phyloP scores from a whole-genome alignment of 148 eudicot species.

The Rhododendron ovatum region DNA sequence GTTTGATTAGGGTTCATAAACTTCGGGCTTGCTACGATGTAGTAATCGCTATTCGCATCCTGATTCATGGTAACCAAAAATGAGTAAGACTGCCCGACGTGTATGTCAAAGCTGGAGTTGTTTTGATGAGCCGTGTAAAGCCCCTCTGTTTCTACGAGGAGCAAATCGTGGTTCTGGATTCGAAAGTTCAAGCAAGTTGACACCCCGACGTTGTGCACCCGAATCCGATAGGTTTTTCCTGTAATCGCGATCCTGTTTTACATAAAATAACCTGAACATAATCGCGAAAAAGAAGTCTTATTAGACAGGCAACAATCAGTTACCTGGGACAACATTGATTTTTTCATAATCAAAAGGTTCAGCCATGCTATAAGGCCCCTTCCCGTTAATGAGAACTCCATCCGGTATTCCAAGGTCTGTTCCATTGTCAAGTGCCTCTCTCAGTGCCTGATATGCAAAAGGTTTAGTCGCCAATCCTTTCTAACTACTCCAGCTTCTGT shows the following conservation, averaged over 20 bases:
- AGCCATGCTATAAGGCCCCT: slow-evolving; percentile 64
- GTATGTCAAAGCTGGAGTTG: slow-evolving; percentile 82
- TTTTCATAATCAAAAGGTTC: slow-evolving; percentile 70
- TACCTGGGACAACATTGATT: slow-evolving; percentile 73
- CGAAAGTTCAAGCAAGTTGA: slow-evolving; percentile 89
- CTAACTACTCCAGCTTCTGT: not conserved
- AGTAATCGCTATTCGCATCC: slow-evolving; percentile 83
- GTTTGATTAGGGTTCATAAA: slow-evolving; percentile 41
- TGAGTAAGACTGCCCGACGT: slow-evolving; percentile 89
- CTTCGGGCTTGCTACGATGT: slow-evolving; percentile 86
- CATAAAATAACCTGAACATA: not conserved
- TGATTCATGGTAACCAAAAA: slow-evolving; percentile 84
- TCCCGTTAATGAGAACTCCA: slow-evolving; percentile 94
- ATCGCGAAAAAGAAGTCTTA: not conserved
- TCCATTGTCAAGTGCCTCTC: slow-evolving; percentile 67
- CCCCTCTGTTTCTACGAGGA: slow-evolving; percentile 87
- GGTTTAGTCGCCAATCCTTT: not conserved
- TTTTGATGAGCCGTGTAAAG: slow-evolving; percentile 75
- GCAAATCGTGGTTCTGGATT: slow-evolving; percentile 78
- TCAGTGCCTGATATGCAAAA: slow-evolving; percentile 51
- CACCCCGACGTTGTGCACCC: slow-evolving; percentile 87
- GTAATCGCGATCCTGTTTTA: not conserved
- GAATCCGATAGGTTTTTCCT: slow-evolving; percentile 85
- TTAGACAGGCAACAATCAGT: not conserved
- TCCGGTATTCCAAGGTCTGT: slow-evolving; percentile 87